These are phyloP conservation scores for Thielaviopsis punctulata DNA, from an alignment of 2,329 filamentous ascomycete species.

Conservation along the genomic window DNA sequence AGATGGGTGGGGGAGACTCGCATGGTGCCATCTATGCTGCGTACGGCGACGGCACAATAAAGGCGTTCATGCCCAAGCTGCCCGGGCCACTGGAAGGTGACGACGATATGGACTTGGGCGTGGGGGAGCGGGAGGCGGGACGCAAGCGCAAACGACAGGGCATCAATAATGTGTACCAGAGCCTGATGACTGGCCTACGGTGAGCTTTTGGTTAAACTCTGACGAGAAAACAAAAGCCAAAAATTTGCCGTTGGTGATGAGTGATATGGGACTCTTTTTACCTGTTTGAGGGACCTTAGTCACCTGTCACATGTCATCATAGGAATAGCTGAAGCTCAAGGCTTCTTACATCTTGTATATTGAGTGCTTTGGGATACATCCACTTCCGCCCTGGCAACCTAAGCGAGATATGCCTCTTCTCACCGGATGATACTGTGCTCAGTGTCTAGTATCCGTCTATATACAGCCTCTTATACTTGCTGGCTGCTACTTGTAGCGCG, in stretches of 20 bases:
- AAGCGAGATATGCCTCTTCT: neutral
- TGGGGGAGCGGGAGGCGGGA: slow-evolving; percentile 26
- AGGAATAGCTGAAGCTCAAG: neutral
- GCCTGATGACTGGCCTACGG: slow-evolving; percentile 38
- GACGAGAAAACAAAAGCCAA: no score
- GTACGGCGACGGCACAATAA: slow-evolving; percentile 70
- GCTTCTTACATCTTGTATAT: neutral
- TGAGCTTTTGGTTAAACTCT: no score
- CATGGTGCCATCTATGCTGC: slow-evolving; percentile 54
- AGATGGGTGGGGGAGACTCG: slow-evolving; percentile 38
- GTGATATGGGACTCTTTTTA: no score
- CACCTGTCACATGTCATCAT: neutral
- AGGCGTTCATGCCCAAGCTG: slow-evolving; percentile 53
- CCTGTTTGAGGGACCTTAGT: neutral
- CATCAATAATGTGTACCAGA: slow-evolving; percentile 63
- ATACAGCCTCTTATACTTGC: neutral
- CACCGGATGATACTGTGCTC: neutral
- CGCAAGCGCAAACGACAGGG: slow-evolving; percentile 51
- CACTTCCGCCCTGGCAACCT: neutral
- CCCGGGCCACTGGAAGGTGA: slow-evolving; percentile 33
- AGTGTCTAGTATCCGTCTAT: neutral
- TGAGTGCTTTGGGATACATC: neutral
- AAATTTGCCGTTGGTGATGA: neutral
- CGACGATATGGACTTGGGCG: slow-evolving; percentile 25
- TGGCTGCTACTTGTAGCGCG: neutral